Evolutionary conservation across 257 asterid genomes (phyloP).

Genomic region (Przewalskia tangutica): DNA sequence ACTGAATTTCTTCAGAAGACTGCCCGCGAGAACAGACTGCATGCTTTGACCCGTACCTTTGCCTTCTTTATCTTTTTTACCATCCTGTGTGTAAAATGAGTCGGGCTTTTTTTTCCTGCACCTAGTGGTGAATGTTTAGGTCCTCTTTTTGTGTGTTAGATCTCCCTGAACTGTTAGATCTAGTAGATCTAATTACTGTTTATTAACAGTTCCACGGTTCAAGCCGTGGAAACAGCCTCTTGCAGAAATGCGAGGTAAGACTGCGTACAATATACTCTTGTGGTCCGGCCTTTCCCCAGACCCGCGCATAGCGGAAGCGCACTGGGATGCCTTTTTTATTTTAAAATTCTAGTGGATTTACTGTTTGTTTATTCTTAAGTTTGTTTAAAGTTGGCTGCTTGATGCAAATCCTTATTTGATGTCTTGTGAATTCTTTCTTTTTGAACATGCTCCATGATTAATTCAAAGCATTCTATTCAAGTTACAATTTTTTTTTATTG

Average conservation of each 20-base stretch:
- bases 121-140: neutral
- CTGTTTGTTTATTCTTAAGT: neutral
- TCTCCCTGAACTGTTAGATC: neutral
- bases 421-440: neutral
- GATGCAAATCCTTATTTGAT: neutral
- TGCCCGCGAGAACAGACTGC: slow-evolving; percentile 12
- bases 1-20: slow-evolving; percentile 8
- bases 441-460: neutral
- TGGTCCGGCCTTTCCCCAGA: too few relatives aligned
- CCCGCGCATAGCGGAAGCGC: too few relatives aligned
- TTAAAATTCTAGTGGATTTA: neutral
- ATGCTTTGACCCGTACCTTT: neutral
- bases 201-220: neutral
- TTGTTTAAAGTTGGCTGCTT: neutral
- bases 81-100: neutral
- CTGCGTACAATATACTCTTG: too few relatives aligned
- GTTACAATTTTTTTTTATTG: neutral
- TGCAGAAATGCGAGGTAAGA: too few relatives aligned
- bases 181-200: neutral
- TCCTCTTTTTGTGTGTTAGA: neutral
- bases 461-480: neutral
- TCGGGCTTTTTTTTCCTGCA: neutral
- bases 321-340: too few relatives aligned
- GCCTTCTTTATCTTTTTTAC: neutral
- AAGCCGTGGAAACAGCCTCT: too few relatives aligned